Evolutionary conservation across 208 protist species (phyloP), one percentile per base, ranked within the genome.

Genomic region (Herpetomonas samuelpessoai): DNA sequence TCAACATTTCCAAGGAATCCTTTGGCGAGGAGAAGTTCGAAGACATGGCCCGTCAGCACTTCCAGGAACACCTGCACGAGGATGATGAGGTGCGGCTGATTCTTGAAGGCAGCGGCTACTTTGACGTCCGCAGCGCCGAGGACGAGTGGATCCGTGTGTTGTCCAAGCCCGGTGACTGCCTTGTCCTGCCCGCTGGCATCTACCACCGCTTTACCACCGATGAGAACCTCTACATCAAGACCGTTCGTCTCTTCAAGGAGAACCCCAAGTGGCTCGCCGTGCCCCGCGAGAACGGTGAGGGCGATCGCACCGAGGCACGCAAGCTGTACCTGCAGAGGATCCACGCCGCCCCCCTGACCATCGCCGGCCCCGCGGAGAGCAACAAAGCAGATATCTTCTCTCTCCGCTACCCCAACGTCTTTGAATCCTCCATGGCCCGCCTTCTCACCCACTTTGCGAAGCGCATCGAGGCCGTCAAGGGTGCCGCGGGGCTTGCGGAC

Each of bases 171-270:
- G 86, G 86, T 18, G 86, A 95, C 62, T 79, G 65, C 56, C 27
- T 95, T 48, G 54, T 90, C 27, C 21, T 95, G 18, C 84, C 85
- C 0, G 71, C 81, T 10, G 86, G 85, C 58, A 86, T 95, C 35
- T 96, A 95, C 70, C 92, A 97, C 57, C 83, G 92, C 64, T 96
- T 96, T 69, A 95, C 86, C 10, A 71, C 79, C 9, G 76, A 78
- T 24, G 50, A 59, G 4, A 63, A 47, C 35, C 65, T 84, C 29
- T 82, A 78, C 68, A 71, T 71, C 18, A 63, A 84, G 57, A 83
- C 86, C 1, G 59, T 93, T 25, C 86, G 92, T 45, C 71, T 96
- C 39, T 97, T 96, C 73, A 65, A 88, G 49, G 69, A 74, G 0
- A 83, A 83, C 31, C 89, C 92, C 18, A 70, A 72, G 54, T 96